Percentiles rank a stretch among this genome's conserved stretches.
These are phyloP conservation scores for Pythium apleroticum DNA, from an alignment of 352 stramenopile species.

Conservation along the genomic window DNA sequence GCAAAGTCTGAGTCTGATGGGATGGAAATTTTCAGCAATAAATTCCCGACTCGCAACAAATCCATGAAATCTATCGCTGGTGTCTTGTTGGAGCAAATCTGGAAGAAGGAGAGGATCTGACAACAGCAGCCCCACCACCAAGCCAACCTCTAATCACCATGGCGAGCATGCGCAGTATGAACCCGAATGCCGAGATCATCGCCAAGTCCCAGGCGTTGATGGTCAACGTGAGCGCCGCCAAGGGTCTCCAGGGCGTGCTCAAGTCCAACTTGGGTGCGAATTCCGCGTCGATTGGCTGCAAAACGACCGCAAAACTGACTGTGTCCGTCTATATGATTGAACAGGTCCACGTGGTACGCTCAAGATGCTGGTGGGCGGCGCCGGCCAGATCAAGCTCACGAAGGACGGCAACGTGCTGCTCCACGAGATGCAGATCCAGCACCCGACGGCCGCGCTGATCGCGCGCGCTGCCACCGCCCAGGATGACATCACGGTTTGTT, in stretches of 20 bases:
- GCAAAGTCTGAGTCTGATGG: conserved; percentile 23
- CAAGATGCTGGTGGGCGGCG: conserved; percentile 99
- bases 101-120: conserved; percentile 25
- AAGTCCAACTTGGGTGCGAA: conserved; percentile 90
- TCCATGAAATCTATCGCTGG: conserved; percentile 23
- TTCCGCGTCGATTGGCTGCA: neutral
- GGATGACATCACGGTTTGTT: conserved; percentile 86
- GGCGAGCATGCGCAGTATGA: conserved; percentile 82
- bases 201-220: conserved; percentile 93
- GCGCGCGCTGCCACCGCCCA: conserved; percentile 97
- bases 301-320: neutral
- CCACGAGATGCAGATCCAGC: conserved; percentile 99
- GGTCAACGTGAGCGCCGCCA: conserved; percentile 97
- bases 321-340: neutral
- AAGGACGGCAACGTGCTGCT: conserved; percentile 99
- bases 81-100: conserved; percentile 27
- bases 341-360: conserved; percentile 96
- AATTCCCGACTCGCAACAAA: neutral
- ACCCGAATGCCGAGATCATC: conserved; percentile 97
- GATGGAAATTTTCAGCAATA: neutral
- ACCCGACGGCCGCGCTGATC: conserved; percentile 98
- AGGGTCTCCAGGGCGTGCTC: conserved; percentile 95
- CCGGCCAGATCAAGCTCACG: conserved; percentile 99
- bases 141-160: conserved; percentile 32
- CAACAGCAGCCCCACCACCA: conserved; percentile 6